Percentiles rank a stretch among this genome's conserved stretches.
Evolutionary conservation across 192 early-diverging fungal genomes (phyloP).

Genomic region (Dissophora globulifera): DNA sequence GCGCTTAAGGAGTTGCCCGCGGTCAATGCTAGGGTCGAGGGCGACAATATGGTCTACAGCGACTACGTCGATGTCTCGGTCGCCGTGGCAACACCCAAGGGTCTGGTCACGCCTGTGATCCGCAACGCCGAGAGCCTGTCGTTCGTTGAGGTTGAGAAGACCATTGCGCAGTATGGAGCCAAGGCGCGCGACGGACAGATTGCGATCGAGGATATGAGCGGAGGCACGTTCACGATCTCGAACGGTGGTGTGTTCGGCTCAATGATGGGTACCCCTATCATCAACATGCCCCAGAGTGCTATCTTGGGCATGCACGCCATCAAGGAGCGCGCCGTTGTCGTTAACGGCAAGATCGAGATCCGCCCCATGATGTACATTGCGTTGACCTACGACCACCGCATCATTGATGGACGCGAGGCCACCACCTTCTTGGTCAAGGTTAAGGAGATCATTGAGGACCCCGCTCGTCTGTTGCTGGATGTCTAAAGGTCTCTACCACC

Average conservation of each 20-base stretch:
- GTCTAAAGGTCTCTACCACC: constrained; percentile 65
- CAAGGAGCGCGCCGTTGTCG: constrained; percentile 95
- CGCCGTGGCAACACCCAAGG: constrained; percentile 98
- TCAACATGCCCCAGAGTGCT: constrained; percentile 96
- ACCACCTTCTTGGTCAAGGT: constrained; percentile 97
- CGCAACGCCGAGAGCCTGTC: constrained; percentile 89
- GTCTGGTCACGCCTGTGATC: constrained; percentile 96
- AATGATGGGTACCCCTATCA: constrained; percentile 96
- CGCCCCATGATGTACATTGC: constrained; percentile 98
- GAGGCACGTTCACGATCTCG: constrained; percentile 99
- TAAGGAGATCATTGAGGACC: constrained; percentile 98
- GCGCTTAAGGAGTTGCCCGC: constrained; percentile 92
- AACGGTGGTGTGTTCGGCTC: constrained; percentile 99
- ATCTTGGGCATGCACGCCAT: constrained; percentile 99
- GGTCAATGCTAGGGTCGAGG: constrained; percentile 96
- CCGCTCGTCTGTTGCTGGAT: constrained; percentile 87
- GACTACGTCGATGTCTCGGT: constrained; percentile 96
- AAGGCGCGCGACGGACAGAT: constrained; percentile 96
- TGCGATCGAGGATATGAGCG: constrained; percentile 97
- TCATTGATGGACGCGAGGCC: constrained; percentile 99
- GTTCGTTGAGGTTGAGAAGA: constrained; percentile 92
- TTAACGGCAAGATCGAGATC: constrained; percentile 93
- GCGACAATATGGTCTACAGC: constrained; percentile 89
- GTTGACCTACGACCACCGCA: constrained; percentile 97
- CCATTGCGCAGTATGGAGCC: constrained; percentile 84